A percentile compares a stretch with the other conserved stretches of the same genome.
Evolutionary conservation across 2,329 filamentous ascomycete genomes (phyloP).

Genomic region (Zymoseptoria brevis): DNA sequence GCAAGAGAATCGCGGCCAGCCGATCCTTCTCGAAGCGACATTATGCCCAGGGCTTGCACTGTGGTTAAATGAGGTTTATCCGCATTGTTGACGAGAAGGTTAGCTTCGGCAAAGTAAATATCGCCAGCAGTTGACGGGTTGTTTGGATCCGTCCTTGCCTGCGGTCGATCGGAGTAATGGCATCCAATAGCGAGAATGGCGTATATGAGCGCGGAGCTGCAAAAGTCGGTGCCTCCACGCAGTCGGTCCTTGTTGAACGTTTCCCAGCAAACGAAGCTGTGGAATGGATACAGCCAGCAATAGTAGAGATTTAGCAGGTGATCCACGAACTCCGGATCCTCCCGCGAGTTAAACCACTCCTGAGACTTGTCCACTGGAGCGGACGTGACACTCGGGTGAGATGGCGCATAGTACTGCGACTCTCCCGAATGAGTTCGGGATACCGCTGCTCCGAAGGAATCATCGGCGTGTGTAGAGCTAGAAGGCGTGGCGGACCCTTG

Average conservation of each 20-base stretch:
- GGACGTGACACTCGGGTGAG: not conserved
- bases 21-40: constrained; percentile 67
- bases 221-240: constrained; percentile 54
- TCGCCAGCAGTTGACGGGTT: constrained; percentile 61
- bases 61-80: constrained; percentile 59
- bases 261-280: constrained; percentile 63
- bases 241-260: constrained; percentile 61
- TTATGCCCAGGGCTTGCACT: constrained; percentile 66
- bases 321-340: constrained; percentile 29
- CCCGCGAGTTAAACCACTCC: constrained; percentile 26
- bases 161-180: constrained; percentile 50
- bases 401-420: not conserved
- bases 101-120: constrained; percentile 65
- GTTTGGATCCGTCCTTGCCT: constrained; percentile 53
- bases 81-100: constrained; percentile 49
- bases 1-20: constrained; percentile 61
- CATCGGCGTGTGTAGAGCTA: constrained; percentile 5
- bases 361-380: constrained; percentile 6
- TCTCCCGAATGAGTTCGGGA: constrained; percentile 17
- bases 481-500: constrained; percentile 20
- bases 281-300: constrained; percentile 64
- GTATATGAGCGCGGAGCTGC: constrained; percentile 45
- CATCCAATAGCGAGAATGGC: constrained; percentile 30
- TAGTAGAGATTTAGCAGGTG: constrained; percentile 31
- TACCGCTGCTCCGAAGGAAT: constrained; percentile 4